A percentile compares a stretch with the other conserved stretches of the same genome.
phyloP scores from a whole-genome alignment of 2,329 filamentous ascomycete genomes.

The Microsporum audouinii region DNA sequence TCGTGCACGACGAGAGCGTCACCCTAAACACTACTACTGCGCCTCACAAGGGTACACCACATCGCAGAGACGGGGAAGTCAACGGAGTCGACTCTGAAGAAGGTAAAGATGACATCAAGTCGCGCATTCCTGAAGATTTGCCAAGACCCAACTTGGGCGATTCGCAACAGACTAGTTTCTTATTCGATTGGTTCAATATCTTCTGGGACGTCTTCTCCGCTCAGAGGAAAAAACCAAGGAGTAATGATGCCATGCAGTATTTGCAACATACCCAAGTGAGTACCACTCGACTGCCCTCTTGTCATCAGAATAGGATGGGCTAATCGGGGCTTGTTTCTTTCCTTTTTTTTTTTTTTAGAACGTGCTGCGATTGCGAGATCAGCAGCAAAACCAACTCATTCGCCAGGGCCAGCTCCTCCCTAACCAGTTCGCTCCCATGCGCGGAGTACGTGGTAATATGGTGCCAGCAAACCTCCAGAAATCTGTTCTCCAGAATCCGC shows the following conservation, averaged over 20 bases:
- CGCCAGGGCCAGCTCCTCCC: conserved; percentile 55
- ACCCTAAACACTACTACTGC: conserved; percentile 47
- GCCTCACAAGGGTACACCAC: conserved; percentile 54
- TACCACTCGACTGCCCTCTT: not conserved
- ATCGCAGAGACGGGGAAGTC: conserved; percentile 56
- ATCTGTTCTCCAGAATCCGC: conserved; percentile 58
- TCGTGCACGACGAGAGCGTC: conserved; percentile 51
- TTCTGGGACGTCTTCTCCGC: conserved; percentile 95
- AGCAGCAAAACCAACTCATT: conserved; percentile 64
- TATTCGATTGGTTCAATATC: conserved; percentile 95
- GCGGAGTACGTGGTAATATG: conserved; percentile 37
- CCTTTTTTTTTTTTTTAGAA: conserved; percentile 35
- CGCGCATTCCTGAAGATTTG: conserved; percentile 67
- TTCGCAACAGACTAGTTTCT: conserved; percentile 60
- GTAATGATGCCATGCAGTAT: conserved; percentile 59
- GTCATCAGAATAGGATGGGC: not conserved
- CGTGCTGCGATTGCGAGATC: conserved; percentile 57
- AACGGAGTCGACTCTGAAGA: conserved; percentile 68
- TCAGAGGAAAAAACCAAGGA: conserved; percentile 59
- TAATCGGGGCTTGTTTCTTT: not conserved
- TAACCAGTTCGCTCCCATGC: conserved; percentile 51
- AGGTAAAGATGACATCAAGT: conserved; percentile 61
- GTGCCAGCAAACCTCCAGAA: conserved; percentile 47
- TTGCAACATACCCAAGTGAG: conserved; percentile 68
- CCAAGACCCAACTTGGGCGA: conserved; percentile 49